These are phyloP conservation scores for Pezicula rhizophila DNA, from an alignment of 2,329 filamentous ascomycete genomes.

Conservation along the genomic window DNA sequence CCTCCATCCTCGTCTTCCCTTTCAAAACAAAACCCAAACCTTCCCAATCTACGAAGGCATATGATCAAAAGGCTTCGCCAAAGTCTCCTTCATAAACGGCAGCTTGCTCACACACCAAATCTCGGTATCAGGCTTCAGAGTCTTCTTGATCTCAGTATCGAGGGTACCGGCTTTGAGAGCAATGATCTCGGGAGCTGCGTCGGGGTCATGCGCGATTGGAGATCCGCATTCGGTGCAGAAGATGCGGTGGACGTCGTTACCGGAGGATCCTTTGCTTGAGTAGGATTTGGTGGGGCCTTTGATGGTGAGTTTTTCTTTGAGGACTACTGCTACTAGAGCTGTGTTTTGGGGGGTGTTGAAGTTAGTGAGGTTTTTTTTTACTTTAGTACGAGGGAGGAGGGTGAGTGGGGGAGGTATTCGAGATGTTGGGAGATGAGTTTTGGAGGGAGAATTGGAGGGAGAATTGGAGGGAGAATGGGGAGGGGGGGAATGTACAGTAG, in stretches of 20 bases:
- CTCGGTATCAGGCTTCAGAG: conserved; percentile 61
- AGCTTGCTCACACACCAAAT: conserved; percentile 66
- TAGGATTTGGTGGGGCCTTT: conserved; percentile 60
- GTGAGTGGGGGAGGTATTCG: neutral
- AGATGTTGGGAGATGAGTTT: neutral
- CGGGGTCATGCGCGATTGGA: conserved; percentile 64
- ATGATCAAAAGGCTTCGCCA: conserved; percentile 49
- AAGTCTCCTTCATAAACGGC: conserved; percentile 61
- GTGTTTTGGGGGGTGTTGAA: neutral
- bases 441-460: too few relatives aligned
- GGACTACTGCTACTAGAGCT: conserved; percentile 62
- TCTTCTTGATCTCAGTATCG: conserved; percentile 59
- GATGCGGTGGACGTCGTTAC: conserved; percentile 58
- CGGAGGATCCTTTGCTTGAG: conserved; percentile 52
- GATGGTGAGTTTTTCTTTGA: conserved; percentile 59
- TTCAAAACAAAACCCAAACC: neutral
- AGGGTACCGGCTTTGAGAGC: conserved; percentile 63
- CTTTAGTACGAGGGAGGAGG: neutral
- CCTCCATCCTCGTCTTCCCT: neutral
- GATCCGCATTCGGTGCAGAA: conserved; percentile 67
- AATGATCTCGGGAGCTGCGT: conserved; percentile 64
- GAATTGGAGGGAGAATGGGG: too few relatives aligned
- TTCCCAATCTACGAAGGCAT: neutral
- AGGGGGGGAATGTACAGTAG: conserved; percentile 47
- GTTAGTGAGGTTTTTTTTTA: neutral